These are phyloP conservation scores for Ophiostoma angusticollis DNA, from an alignment of 2,329 filamentous ascomycete genomes.

Conservation along the genomic window DNA sequence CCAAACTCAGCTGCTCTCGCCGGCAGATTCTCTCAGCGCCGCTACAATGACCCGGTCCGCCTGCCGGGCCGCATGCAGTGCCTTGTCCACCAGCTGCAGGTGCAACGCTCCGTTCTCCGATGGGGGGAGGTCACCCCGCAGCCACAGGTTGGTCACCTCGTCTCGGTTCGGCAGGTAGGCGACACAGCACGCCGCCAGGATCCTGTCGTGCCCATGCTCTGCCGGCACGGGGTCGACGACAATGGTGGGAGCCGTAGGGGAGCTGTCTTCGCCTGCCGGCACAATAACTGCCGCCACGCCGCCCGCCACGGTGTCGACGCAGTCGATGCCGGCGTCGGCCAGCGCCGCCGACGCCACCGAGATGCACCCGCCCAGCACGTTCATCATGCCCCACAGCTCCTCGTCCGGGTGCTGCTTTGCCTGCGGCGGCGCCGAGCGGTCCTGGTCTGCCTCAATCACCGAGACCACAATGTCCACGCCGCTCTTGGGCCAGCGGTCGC, in stretches of 20 bases:
- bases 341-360: constrained; percentile 88
- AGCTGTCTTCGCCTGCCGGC: constrained; percentile 20
- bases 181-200: constrained; percentile 77
- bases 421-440: constrained; percentile 37
- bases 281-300: constrained; percentile 73
- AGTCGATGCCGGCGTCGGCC: constrained; percentile 90
- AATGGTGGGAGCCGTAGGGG: too few species aligned
- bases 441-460: constrained; percentile 85
- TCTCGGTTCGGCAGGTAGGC: constrained; percentile 78
- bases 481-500: constrained; percentile 96
- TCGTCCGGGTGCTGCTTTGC: constrained; percentile 30
- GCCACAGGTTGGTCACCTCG: constrained; percentile 89
- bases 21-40: constrained; percentile 25
- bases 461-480: constrained; percentile 92
- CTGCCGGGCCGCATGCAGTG: constrained; percentile 28
- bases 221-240: constrained; percentile 73
- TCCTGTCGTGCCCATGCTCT: constrained; percentile 63
- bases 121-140: constrained; percentile 55
- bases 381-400: constrained; percentile 79
- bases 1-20: constrained; percentile 1
- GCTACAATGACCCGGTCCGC: constrained; percentile 30
- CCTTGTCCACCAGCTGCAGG: constrained; percentile 28
- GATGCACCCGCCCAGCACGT: constrained; percentile 79
- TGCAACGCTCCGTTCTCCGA: constrained; percentile 27
- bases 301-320: constrained; percentile 77